phyloP scores from a whole-genome alignment of 768 basidiomycete species.

The Termitomyces sp. region DNA sequence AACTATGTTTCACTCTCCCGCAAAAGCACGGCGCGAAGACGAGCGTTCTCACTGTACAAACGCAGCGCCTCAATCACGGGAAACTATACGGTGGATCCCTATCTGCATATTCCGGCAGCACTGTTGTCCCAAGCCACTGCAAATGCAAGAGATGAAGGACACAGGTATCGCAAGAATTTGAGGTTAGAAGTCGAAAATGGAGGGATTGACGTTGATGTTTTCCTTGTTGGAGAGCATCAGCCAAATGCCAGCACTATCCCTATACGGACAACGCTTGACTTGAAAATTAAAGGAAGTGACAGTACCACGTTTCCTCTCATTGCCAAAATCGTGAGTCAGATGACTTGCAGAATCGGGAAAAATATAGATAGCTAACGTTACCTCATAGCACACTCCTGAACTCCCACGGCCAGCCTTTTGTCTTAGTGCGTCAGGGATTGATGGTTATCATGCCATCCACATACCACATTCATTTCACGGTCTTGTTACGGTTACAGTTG shows the following conservation, averaged over 20 bases:
- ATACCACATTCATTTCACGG: constrained; percentile 40
- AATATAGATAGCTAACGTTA: not conserved
- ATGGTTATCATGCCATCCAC: constrained; percentile 29
- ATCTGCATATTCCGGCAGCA: constrained; percentile 30
- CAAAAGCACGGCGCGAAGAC: constrained; percentile 19
- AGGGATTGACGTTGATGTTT: constrained; percentile 37
- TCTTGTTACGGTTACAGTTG: constrained; percentile 29
- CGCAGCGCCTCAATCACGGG: constrained; percentile 26
- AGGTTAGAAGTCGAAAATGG: constrained; percentile 32
- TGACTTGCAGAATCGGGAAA: not conserved
- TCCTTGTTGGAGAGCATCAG: constrained; percentile 23
- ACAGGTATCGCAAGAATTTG: constrained; percentile 22
- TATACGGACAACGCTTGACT: constrained; percentile 25
- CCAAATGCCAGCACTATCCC: not conserved
- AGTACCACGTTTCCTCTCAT: constrained; percentile 26
- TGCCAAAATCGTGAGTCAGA: constrained; percentile 31
- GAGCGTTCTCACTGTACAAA: constrained; percentile 13
- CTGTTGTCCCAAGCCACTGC: constrained; percentile 26
- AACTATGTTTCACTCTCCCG: constrained; percentile 29
- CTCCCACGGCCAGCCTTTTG: constrained; percentile 30
- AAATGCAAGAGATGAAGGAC: constrained; percentile 13
- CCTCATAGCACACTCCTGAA: constrained; percentile 28
- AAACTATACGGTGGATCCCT: constrained; percentile 34
- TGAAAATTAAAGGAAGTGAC: constrained; percentile 22
- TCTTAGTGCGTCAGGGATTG: constrained; percentile 20